Base-by-base conservation (phyloP, 345 rosid genomes). In the Limnanthes douglasii region DNA sequence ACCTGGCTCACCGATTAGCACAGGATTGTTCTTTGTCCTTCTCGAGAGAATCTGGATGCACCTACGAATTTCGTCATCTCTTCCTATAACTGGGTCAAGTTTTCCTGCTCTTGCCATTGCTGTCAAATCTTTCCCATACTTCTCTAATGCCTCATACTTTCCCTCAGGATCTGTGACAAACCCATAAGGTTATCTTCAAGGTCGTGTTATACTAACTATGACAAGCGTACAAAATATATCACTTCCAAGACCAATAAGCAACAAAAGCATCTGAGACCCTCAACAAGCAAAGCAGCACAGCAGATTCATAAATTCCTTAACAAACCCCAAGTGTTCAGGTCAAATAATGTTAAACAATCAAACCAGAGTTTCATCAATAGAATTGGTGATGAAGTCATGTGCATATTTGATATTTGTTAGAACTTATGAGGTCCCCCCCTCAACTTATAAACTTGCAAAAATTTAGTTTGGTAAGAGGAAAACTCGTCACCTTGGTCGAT, bases 1-100 rank as follows among this genome's bases (percentile, higher is more conserved):
- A 37, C 99, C 99, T 3, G 96, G 96, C 57, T 92, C 99, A 60
- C 96, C 96, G 22, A 92, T 92, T 37, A 85, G 69, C 48, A 92
- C 99, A 19, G 96, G 99, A 44, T 92, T 92, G 70, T 92, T 92
- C 67, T 92, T 92, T 1, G 96, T 92, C 51, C 99, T 81, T 75
- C 99, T 78, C 0, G 96, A 92, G 17, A 92, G 93, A 52, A 92
- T 92, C 66, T 85, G 94, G 45, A 92, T 80, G 62, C 99, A 92
- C 57, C 99, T 70, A 3, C 99, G 94, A 40, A 92, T 85, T 64
- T 92, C 99, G 46, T 92, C 99, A 60, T 92, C 99, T 60, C 99
- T 75, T 34, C 96, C 99, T 39, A 92, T 85, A 8, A 92, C 99
- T 2, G 99, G 99, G 35, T 92, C 96, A 25, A 92, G 93, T 54